phyloP scores from a whole-genome alignment of 2,329 filamentous ascomycete genomes.

The Didymella sp. region DNA sequence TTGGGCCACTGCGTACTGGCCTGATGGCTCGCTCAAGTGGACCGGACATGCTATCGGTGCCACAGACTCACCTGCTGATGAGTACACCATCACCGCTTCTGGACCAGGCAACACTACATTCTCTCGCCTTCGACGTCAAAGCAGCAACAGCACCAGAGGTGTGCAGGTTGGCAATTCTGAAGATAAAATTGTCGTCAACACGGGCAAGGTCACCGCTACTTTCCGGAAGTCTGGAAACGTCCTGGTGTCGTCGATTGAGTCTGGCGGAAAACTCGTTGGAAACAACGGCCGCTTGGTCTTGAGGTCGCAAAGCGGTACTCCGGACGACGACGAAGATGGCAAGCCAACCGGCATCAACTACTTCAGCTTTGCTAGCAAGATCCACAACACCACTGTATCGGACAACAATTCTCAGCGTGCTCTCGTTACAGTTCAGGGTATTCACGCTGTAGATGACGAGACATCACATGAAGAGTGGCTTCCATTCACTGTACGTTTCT shows the following conservation, averaged over 20 bases:
- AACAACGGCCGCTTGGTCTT: conserved; percentile 57
- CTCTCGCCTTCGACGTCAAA: conserved; percentile 22
- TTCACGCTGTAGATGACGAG: conserved; percentile 40
- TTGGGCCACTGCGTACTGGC: conserved; percentile 66
- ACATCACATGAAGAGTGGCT: conserved; percentile 57
- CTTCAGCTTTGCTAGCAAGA: conserved; percentile 58
- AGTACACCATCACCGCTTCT: conserved; percentile 54
- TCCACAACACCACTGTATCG: conserved; percentile 60
- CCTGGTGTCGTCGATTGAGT: conserved; percentile 41
- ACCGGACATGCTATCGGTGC: conserved; percentile 63
- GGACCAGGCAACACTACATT: conserved; percentile 27
- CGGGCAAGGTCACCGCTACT: conserved; percentile 42
- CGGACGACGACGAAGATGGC: conserved; percentile 50
- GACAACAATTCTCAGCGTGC: conserved; percentile 53
- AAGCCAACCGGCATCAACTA: conserved; percentile 50
- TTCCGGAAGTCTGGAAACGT: conserved; percentile 45
- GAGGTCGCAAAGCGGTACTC: conserved; percentile 59
- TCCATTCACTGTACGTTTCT: conserved; percentile 64
- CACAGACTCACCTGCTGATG: conserved; percentile 50
- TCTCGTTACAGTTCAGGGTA: conserved; percentile 57
- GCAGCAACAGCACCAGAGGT: conserved; percentile 24
- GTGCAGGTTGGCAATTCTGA: conserved; percentile 36
- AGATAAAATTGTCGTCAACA: conserved; percentile 38
- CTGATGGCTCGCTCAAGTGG: conserved; percentile 68
- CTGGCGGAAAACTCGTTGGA: conserved; percentile 52